Evolutionary conservation across 495 filamentous ascomycete species (phyloP).

Genomic region (Lasiosphaeria hispida): DNA sequence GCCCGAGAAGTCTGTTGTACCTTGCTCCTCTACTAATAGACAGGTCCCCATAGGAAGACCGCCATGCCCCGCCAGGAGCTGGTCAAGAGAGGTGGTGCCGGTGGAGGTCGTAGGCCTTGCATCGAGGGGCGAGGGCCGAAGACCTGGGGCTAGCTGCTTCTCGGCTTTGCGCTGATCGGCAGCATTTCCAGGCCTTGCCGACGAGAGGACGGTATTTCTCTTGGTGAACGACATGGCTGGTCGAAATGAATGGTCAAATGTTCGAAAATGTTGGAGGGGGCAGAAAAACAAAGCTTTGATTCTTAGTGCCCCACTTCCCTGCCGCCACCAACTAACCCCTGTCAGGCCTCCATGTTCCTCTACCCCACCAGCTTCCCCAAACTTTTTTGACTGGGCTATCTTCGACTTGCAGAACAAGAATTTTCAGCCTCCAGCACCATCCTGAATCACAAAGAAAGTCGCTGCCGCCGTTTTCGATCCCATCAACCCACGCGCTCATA

Average conservation of each 20-base stretch:
- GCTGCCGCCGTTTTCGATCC: neutral
- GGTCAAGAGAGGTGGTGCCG: constrained; percentile 79
- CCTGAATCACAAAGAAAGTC: neutral
- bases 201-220: constrained; percentile 69
- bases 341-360: neutral
- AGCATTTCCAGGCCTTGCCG: constrained; percentile 26
- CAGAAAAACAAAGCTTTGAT: neutral
- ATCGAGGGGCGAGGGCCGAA: constrained; percentile 85
- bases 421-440: constrained; percentile 9
- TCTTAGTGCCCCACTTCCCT: constrained; percentile 14
- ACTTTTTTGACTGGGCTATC: constrained; percentile 2
- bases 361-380: constrained; percentile 16
- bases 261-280: neutral
- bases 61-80: constrained; percentile 81
- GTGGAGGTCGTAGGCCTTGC: constrained; percentile 89
- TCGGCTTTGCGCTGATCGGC: constrained; percentile 31
- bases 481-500: neutral
- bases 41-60: constrained; percentile 80
- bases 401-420: constrained; percentile 17
- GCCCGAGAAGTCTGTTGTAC: constrained; percentile 91
- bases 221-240: constrained; percentile 82
- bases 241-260: constrained; percentile 4
- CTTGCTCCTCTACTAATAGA: constrained; percentile 83
- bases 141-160: constrained; percentile 56
- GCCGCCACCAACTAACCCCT: constrained; percentile 3